phyloP scores from a whole-genome alignment of 1,284 basidiomycete genomes.

The Fomitopsis schrenkii region DNA sequence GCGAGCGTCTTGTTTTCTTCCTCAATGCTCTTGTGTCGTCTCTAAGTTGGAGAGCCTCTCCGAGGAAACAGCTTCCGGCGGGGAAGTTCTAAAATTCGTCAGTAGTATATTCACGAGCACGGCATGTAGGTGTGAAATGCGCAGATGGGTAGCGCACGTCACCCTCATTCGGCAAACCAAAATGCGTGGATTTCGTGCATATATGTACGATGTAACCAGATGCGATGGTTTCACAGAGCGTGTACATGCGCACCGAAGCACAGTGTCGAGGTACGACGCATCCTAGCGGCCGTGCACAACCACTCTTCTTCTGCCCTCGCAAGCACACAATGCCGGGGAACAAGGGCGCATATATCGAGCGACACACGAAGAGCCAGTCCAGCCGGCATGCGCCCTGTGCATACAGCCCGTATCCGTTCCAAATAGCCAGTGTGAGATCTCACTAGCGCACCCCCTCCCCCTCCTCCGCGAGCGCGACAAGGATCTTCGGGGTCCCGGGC shows the following conservation, averaged over 20 bases:
- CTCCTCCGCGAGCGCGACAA: slow-evolving; percentile 72
- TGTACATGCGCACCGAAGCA: no score
- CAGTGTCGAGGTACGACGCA: no score
- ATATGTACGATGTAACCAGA: no score
- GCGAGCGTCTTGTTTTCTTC: slow-evolving; percentile 55
- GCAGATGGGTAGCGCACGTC: not conserved
- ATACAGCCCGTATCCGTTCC: no score
- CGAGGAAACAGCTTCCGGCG: slow-evolving; percentile 52
- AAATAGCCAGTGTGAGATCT: slow-evolving; percentile 12
- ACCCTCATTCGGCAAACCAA: no score
- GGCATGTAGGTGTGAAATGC: not conserved
- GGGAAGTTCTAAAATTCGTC: slow-evolving; percentile 21
- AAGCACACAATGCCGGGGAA: not conserved
- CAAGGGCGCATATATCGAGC: not conserved
- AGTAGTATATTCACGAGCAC: not conserved
- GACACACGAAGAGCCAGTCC: no score
- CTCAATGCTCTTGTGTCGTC: slow-evolving; percentile 50
- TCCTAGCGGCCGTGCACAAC: not conserved
- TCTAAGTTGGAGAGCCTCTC: slow-evolving; percentile 57
- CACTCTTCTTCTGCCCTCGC: no score
- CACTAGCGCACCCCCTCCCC: slow-evolving; percentile 75
- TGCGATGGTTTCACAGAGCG: no score
- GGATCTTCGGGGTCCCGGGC: slow-evolving; percentile 76
- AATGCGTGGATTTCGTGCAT: no score
- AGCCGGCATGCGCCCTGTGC: no score